Base-by-base conservation (phyloP, 108 stramenopile genomes). In the Epithemia pelagica region DNA sequence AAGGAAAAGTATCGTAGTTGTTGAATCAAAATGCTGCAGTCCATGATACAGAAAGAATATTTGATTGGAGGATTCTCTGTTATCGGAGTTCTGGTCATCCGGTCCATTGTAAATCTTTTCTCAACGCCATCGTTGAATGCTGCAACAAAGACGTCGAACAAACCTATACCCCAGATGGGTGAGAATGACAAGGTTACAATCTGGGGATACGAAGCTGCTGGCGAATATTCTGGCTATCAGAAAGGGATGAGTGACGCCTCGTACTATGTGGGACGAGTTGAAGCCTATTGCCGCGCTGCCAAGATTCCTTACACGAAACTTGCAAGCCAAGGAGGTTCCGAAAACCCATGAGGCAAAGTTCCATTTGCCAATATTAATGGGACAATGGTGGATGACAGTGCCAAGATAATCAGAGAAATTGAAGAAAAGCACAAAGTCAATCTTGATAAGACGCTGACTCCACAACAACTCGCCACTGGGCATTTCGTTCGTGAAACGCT, bases 311-410 rank as follows among this genome's bases (percentile, higher is more conserved):
- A 57, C 56, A 57, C n/a, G 25, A 57, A 57, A 57, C 56, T 23
- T 18, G 56, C 26, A 7, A 57, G 56, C 21, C 25, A 26, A 23
- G 56, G 26, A 23, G 22, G 5, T 5, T 57, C 56, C 18, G 56
- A 57, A n/a, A 57, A 57, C 21, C 56, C 56, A 57, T 7, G 56
- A 23, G 7, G 26, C 5, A 57, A 57, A 57, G 22, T 57, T 7
- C 56, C 56, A 7, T 57, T 57, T 57, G 22, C 25, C 56, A 57
- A 57, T 57, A 7, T 57, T 57, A 5, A 57, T 57, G 56, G 56
- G 56, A 23, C 25, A 7, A 57, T 57, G 56, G 21, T 57, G 3
- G 56, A 57, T 57, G 56, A 57, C 56, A 57, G 56, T 57, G 56
- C 56, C 56, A 57, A 57, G 21, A 57, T 57, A 18, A 23, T 57